Base-by-base conservation (phyloP, 2,329 filamentous ascomycete species). In the Diaporthe capsici region DNA sequence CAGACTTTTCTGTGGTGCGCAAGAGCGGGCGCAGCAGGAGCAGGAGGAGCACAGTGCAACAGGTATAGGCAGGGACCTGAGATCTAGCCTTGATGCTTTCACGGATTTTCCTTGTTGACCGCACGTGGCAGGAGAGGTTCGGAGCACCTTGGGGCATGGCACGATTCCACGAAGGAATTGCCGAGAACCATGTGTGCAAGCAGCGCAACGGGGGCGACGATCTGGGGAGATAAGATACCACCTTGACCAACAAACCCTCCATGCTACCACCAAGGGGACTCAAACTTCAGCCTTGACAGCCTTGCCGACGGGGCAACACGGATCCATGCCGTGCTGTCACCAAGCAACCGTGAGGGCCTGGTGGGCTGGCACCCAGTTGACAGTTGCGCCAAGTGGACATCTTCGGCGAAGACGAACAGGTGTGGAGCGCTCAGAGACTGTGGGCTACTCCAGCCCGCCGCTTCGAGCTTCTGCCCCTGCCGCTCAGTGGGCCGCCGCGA, bases 371-470 rank as follows among this genome's bases (percentile, higher is more conserved):
- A 44, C 28, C 44, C 39, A 49, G 39, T 68, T 72, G 51, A 72
- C 61, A 72, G 47, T 65, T 25, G 49, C 37, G 15, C 61, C 55
- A 76, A 61, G 55, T 72, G 61, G 44, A 31, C 51, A 67, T 73
- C 42, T 63, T 75, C 75, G 75, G 75, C 25, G 68, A 75, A 28
- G 55, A 76, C 73, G 75, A 76, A 71, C 60, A 75, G 44, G 49
- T 63, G 75, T 76, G 75, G 75, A 72, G 60, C 63, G 60, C 57
- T 63, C 71, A 51, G 53, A 42, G 47, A 31, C 22, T 57, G 47
- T 60, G 72, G 37, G 55, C 71, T 28, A 44, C 71, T 65, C 57
- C 44, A 31, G 47, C 71, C 57, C 37, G 47, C 57, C 47, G 37
- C 71, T 61, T 72, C 71, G 57, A 61, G 22, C 71, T 34, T 44